Conservation (phyloP, 1,284 basidiomycete species). For the Puccinia coronata region DNA sequence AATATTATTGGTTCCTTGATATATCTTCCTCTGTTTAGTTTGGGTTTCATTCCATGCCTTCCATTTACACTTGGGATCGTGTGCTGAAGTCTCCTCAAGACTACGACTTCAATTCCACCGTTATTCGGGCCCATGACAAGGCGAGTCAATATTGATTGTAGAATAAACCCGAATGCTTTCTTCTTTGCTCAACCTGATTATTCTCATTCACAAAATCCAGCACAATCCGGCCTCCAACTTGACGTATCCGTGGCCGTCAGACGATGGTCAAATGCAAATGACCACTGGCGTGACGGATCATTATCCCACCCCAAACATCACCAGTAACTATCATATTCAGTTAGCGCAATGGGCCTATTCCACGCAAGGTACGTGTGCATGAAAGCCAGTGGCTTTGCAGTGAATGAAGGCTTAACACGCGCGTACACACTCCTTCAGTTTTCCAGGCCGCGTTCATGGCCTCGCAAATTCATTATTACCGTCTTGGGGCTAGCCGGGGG, state of each 20-base stretch:
- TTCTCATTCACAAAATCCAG: slow-evolving; percentile 20
- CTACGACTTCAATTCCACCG: slow-evolving; percentile 67
- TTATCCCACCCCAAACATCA: slow-evolving; percentile 47
- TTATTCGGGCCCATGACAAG: slow-evolving; percentile 67
- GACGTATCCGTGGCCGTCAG: slow-evolving; percentile 53
- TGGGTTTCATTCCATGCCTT: slow-evolving; percentile 70
- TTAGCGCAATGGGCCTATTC: slow-evolving; percentile 52
- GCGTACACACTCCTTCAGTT: too few species aligned
- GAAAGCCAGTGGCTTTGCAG: too few species aligned
- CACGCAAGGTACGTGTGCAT: slow-evolving; percentile 55
- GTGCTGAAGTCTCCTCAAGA: slow-evolving; percentile 64
- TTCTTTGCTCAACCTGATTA: not conserved
- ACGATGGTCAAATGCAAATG: slow-evolving; percentile 53
- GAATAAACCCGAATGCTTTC: not conserved
- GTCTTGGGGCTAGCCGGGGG: slow-evolving; percentile 65
- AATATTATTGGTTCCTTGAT: not conserved
- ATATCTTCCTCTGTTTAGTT: slow-evolving; percentile 57
- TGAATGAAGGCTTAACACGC: too few species aligned
- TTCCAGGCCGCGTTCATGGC: slow-evolving; percentile 66
- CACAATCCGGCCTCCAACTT: slow-evolving; percentile 54
- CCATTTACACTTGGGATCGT: slow-evolving; percentile 68
- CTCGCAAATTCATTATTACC: slow-evolving; percentile 67
- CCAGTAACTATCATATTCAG: slow-evolving; percentile 22
- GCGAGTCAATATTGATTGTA: slow-evolving; percentile 56
- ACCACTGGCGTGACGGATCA: slow-evolving; percentile 50